Base-by-base conservation (phyloP, 257 asterid species). In the Forsythia viridissima region DNA sequence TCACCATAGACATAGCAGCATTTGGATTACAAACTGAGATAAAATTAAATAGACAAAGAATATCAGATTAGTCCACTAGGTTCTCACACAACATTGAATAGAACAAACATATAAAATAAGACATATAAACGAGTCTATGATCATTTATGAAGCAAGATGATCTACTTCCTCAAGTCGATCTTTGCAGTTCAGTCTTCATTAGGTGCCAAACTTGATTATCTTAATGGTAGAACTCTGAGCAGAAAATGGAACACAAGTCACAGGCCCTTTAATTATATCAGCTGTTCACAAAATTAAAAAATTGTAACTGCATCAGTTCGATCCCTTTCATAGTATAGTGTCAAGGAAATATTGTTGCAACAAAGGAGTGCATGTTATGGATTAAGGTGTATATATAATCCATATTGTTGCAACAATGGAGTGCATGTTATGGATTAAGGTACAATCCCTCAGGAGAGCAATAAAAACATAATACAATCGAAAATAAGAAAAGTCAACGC, bases 251-350 rank as follows among this genome's bases (percentile, higher is more conserved):
- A 15, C 59, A 12, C n/a, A 51, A 11, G 59, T 51, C 59, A 12
- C 59, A 51, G 51, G 43, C 76, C 20, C 65, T 72, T 72, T 46
- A 44, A 1, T 8, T 72, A 37, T 57, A 57, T 77, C 76, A 77
- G 44, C 81, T 77, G 81, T 70, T 34, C 34, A 52, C 10, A 70
- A 69, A 52, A 52, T 10, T 4, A 39, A 67, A 75, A n/a, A 75
- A 5, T 11, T 10, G 34, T 30, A 11, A 20, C 16, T 18, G 16
- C 72, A 75, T 39, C 42, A 75, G 43, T 30, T 39, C 13, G 67
- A 55, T 74, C 8, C 0, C 6, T 11, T 55, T 4, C 44, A 59
- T 38, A 15, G 18, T 2, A 9, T 46, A 44, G 48, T 43, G 48
- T 44, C 52, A 11, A 10, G 11, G 51, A 44, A 44, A 51, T 16